Conservation (phyloP, 1,284 basidiomycete species). For the Ceratobasidium sp. region DNA sequence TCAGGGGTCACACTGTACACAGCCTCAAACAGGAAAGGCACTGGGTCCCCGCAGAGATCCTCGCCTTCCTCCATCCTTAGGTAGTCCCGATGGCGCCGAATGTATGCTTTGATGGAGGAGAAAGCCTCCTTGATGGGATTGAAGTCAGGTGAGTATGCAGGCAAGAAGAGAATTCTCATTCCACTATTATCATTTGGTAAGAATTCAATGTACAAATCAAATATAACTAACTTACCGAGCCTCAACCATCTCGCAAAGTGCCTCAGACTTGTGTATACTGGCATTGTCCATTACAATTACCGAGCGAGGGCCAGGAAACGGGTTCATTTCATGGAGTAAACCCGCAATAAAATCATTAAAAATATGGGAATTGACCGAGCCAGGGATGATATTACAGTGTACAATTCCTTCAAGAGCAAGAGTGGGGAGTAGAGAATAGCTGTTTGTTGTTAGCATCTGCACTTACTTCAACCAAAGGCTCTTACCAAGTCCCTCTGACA, state of each 20-base stretch:
- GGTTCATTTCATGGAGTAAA: conserved; percentile 24
- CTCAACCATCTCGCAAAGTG: conserved; percentile 18
- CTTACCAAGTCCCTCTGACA: conserved; percentile 39
- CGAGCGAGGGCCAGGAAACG: conserved; percentile 31
- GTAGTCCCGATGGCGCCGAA: not conserved
- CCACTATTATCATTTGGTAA: not conserved
- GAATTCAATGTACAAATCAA: no score
- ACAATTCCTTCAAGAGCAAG: conserved; percentile 27
- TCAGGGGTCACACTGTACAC: not conserved
- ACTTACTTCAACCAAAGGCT: conserved; percentile 44
- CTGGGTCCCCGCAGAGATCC: not conserved
- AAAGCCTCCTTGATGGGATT: not conserved
- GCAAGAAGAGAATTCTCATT: not conserved
- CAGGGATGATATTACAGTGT: conserved; percentile 19
- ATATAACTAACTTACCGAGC: conserved; percentile 15
- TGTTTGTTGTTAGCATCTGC: conserved; percentile 45
- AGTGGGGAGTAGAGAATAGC: conserved; percentile 30
- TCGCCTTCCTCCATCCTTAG: not conserved
- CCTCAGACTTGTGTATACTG: conserved; percentile 16
- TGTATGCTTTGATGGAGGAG: not conserved
- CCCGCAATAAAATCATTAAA: conserved; percentile 35
- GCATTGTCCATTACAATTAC: conserved; percentile 39
- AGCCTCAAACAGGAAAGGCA: not conserved
- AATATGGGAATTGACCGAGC: conserved; percentile 8
- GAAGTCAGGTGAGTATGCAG: not conserved